A percentile compares a stretch with the other conserved stretches of the same genome.
Evolutionary conservation across 176 grass and related monocot species (phyloP).

Genomic region (Phoenix dactylifera): DNA sequence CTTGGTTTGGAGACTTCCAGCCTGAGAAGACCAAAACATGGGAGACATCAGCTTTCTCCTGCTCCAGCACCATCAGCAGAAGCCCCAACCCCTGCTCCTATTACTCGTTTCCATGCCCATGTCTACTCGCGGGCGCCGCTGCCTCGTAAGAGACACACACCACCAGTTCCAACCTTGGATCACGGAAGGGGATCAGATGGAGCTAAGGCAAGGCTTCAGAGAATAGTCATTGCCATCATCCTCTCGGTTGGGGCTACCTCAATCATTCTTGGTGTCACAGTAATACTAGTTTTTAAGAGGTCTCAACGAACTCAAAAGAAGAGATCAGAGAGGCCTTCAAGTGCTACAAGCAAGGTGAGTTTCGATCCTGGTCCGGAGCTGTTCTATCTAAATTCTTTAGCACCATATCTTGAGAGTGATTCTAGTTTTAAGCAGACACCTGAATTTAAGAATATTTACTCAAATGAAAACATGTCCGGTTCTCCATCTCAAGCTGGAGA

Average conservation of each 20-base stretch:
- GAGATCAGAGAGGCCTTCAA: conserved; percentile 10
- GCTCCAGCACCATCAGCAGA: conserved; percentile 22
- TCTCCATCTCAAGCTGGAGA: conserved; percentile 2
- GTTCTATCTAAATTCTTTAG: conserved; percentile 64
- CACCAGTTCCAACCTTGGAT: conserved; percentile 15
- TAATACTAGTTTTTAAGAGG: conserved; percentile 49
- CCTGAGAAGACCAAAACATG: conserved; percentile 12
- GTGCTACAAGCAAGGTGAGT: conserved; percentile 56
- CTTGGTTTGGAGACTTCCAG: conserved; percentile 15
- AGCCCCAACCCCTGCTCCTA: conserved; percentile 8
- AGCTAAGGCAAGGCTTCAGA: conserved; percentile 10
- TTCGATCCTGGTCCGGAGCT: conserved; percentile 57
- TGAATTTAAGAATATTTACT: conserved; percentile 5
- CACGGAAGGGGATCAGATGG: conserved; percentile 10
- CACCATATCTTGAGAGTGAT: conserved; percentile 42
- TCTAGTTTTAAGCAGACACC: conserved; percentile 2
- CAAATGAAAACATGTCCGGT: conserved; percentile 14
- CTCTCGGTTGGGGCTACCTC: conserved; percentile 23
- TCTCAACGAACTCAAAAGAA: conserved; percentile 2
- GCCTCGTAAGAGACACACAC: neutral
- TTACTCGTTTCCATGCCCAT: conserved; percentile 9
- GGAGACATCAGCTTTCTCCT: conserved; percentile 10
- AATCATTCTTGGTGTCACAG: conserved; percentile 25
- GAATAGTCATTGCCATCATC: conserved; percentile 19
- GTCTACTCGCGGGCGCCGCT: neutral